Evolutionary conservation across 371 early-diverging fungal species (phyloP).

Genomic region (Capillidium heterosporum): DNA sequence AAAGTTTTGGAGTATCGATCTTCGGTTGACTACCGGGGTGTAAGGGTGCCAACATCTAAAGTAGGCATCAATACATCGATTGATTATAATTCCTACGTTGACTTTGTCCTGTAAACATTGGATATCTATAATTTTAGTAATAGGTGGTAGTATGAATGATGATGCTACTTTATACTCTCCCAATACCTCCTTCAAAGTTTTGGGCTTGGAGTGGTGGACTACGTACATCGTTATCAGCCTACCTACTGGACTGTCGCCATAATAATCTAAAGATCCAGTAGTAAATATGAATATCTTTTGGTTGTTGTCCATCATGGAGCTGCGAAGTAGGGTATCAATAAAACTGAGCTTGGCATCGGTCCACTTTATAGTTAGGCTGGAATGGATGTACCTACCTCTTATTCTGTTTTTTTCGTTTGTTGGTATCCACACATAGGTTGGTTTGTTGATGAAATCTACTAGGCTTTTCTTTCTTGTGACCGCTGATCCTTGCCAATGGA

Average conservation of each 20-base stretch:
- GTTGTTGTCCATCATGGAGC: background rate
- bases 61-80: slow-evolving; percentile 6
- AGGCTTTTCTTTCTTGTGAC: too few relatives aligned
- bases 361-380: too few relatives aligned
- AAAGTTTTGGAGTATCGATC: background rate
- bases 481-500: too few relatives aligned
- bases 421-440: too few relatives aligned
- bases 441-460: too few relatives aligned
- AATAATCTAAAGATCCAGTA: background rate
- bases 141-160: background rate
- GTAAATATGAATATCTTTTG: background rate
- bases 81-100: too few relatives aligned
- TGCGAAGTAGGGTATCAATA: too few relatives aligned
- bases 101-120: background rate
- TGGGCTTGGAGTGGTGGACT: background rate
- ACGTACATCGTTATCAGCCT: background rate
- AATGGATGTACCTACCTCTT: too few relatives aligned
- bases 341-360: too few relatives aligned
- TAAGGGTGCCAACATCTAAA: background rate
- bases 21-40: background rate
- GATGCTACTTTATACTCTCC: background rate
- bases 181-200: background rate
- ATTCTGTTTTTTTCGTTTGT: too few relatives aligned
- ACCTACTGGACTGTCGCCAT: background rate
- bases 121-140: background rate